These are phyloP conservation scores for Xylogone sp. DNA, from an alignment of 2,329 filamentous ascomycete genomes.

Conservation along the genomic window DNA sequence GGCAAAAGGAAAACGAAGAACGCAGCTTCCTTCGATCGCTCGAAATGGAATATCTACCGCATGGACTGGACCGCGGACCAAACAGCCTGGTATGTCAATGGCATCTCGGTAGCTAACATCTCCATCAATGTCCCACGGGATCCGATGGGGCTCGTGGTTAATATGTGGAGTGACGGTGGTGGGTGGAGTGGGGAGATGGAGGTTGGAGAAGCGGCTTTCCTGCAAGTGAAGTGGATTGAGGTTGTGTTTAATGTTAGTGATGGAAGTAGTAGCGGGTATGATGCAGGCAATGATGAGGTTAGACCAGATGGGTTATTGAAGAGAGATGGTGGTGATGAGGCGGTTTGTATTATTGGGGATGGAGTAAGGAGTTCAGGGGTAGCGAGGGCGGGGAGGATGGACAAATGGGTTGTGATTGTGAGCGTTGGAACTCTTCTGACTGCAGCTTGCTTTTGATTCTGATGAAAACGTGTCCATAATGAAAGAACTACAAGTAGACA, in stretches of 20 bases:
- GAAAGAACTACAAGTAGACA: too few relatives aligned
- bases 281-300: background rate
- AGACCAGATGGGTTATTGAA: background rate
- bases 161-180: constrained; percentile 9
- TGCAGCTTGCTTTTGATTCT: too few relatives aligned
- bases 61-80: constrained; percentile 6
- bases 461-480: too few relatives aligned
- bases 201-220: constrained; percentile 1
- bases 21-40: background rate
- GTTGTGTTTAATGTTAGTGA: constrained; percentile 6
- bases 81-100: constrained; percentile 7
- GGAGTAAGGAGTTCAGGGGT: background rate
- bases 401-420: too few relatives aligned
- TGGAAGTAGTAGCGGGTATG: background rate
- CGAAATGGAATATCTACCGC: constrained; percentile 6
- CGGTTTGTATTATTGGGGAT: background rate
- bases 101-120: constrained; percentile 5
- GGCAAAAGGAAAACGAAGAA: background rate
- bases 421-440: too few relatives aligned
- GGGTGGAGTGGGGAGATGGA: constrained; percentile 6
- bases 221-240: constrained; percentile 11
- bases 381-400: too few relatives aligned
- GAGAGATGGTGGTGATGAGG: background rate
- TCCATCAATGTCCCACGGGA: constrained; percentile 1
- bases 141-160: constrained; percentile 4